Conservation (phyloP, 441 rosid genomes). For the Populus hybrid region DNA sequence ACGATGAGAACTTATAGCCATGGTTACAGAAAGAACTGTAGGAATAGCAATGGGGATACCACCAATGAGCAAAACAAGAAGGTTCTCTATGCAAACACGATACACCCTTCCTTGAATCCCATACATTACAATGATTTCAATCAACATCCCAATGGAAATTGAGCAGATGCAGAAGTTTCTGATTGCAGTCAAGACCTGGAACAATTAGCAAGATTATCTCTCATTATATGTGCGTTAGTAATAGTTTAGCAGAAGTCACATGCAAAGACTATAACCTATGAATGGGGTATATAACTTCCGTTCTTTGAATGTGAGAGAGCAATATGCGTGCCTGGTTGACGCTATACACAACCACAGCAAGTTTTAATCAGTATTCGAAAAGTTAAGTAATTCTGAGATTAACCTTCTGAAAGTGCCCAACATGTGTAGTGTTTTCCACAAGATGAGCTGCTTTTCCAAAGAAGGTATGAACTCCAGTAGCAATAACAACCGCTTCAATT, state of each 20-base stretch:
- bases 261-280: background rate
- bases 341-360: background rate
- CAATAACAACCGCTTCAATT: conserved; percentile 63
- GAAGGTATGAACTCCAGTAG: conserved; percentile 75
- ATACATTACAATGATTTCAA: conserved; percentile 81
- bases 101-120: conserved; percentile 65
- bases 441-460: conserved; percentile 77
- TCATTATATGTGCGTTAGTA: background rate
- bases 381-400: conserved; percentile 6
- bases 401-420: conserved; percentile 80
- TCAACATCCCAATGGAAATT: conserved; percentile 66
- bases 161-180: conserved; percentile 98
- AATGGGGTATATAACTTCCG: background rate
- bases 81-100: conserved; percentile 85
- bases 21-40: conserved; percentile 89
- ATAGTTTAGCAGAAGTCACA: background rate
- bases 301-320: background rate
- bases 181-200: conserved; percentile 50
- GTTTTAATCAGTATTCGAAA: background rate
- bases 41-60: conserved; percentile 99
- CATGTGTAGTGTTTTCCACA: conserved; percentile 56
- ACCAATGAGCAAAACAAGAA: conserved; percentile 87
- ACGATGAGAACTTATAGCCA: conserved; percentile 96
- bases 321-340: background rate
- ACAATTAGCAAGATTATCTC: conserved; percentile 5